A percentile compares a stretch with the other conserved stretches of the same genome.
Evolutionary conservation across 352 stramenopile genomes (phyloP).

Genomic region (Pythium plurisporium): DNA sequence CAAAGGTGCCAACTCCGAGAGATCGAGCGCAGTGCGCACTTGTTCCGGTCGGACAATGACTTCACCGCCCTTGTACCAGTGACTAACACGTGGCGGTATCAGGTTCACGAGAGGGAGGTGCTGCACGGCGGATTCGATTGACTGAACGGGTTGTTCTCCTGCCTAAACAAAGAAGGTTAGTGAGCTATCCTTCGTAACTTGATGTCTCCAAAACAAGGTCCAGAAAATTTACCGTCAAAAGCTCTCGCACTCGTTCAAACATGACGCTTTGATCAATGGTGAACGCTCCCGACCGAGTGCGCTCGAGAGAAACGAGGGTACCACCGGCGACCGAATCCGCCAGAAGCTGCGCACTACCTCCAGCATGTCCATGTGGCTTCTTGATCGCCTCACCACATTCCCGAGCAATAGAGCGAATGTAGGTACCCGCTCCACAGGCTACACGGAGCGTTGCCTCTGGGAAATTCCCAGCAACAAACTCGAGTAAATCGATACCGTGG

Average conservation of each 20-base stretch:
- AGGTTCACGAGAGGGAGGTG: slow-evolving; percentile 52
- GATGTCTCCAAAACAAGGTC: too few relatives aligned
- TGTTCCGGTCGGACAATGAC: slow-evolving; percentile 30
- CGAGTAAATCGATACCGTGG: slow-evolving; percentile 45
- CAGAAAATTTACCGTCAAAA: slow-evolving; percentile 42
- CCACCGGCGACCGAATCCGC: slow-evolving; percentile 47
- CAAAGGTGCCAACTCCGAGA: slow-evolving; percentile 18
- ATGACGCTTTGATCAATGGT: slow-evolving; percentile 40
- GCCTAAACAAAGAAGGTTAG: slow-evolving; percentile 32
- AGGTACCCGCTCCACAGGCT: slow-evolving; percentile 69
- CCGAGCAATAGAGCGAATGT: slow-evolving; percentile 84
- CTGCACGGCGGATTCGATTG: slow-evolving; percentile 56
- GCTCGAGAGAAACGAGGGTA: slow-evolving; percentile 56
- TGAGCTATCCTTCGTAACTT: too few relatives aligned
- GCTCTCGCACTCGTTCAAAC: slow-evolving; percentile 49
- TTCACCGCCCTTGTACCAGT: slow-evolving; percentile 46
- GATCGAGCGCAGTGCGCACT: slow-evolving; percentile 18
- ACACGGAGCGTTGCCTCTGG: slow-evolving; percentile 64
- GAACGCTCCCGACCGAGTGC: slow-evolving; percentile 63
- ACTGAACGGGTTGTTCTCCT: slow-evolving; percentile 32
- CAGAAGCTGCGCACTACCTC: too few relatives aligned
- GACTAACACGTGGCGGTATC: slow-evolving; percentile 23
- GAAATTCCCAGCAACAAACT: slow-evolving; percentile 47
- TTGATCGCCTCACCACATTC: slow-evolving; percentile 72
- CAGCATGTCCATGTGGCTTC: slow-evolving; percentile 25